Conservation (phyloP, 371 early-diverging fungal species). For the Capillidium rhysosporum region DNA sequence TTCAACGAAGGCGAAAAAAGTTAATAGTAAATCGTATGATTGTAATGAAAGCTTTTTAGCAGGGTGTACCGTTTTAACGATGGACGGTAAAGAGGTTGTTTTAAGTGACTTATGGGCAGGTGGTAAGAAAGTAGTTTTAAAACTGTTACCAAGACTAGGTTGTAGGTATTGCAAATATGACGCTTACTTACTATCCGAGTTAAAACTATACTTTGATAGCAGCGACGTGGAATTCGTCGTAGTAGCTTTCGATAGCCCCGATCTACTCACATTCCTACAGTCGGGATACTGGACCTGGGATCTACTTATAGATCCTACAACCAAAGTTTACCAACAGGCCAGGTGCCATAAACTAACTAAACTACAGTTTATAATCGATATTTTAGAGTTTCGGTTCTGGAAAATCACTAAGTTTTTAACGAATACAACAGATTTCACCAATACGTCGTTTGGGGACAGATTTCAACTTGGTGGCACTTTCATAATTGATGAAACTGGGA, state of each 20-base stretch:
- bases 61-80: neutral
- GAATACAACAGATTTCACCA: neutral
- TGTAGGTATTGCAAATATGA: neutral
- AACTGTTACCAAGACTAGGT: neutral
- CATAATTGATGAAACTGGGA: neutral
- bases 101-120: neutral
- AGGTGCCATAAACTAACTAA: neutral
- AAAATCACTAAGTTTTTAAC: neutral
- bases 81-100: neutral
- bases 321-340: neutral
- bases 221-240: neutral
- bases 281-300: slow-evolving; percentile 1
- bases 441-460: neutral
- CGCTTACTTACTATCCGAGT: neutral
- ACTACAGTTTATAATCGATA: neutral
- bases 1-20: no score
- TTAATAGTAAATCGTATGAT: no score
- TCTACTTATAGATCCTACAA: neutral
- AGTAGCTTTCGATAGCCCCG: neutral
- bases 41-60: neutral
- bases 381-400: neutral
- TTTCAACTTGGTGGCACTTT: neutral
- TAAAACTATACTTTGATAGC: neutral
- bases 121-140: neutral
- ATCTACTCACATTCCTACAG: neutral